Evolutionary conservation across 2,329 filamentous ascomycete species (phyloP), one percentile per base, ranked within the genome.

Genomic region (Arthrobotrys entomopaga): DNA sequence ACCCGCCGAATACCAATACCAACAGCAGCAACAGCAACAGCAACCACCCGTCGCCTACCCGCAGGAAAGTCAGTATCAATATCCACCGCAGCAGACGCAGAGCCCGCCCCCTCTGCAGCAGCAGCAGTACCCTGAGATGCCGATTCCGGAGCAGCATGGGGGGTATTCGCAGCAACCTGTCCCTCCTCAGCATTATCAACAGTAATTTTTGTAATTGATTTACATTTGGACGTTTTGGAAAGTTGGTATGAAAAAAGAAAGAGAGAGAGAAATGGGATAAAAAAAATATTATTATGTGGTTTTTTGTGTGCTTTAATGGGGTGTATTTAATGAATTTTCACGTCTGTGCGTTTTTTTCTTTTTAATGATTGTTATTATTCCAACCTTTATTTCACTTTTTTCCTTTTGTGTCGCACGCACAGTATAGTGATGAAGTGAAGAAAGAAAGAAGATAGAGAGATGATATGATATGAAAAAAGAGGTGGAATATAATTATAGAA

Each of bases 21-120:
- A 73, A 43, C 61, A 66, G 24, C 67, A 74, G 24, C 70, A 63
- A 24, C 54, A 54, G 2, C 69, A 73, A 43, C 54, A 46, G 48
- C 66, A 59, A 1, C 66, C 63, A n/a, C 64, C 64, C 16, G 54
- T 60, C 15, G 49, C 56, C 57, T 70, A 70, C 43, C 43, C 65
- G 1, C 57, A 61, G 40, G 16, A 50, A 19, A 19, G 46, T 8
- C 54, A 53, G 34, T 24, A 54, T 20, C 26, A 49, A 20, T 66
- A 73, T 19, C 54, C 61, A 13, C 59, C 60, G 13, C 42, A 58
- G 46, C 60, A 46, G 2, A 34, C 29, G 6, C 29, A 34, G 5
- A 7, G 6, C 6, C 29, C 29, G 29, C 40, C 50, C 29, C 69
- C 69, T 10, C 48, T 34, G 3, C 46, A 46, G 2, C 19, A 57